phyloP scores from a whole-genome alignment of 192 early-diverging fungal genomes.

The Dissophora globulifera region DNA sequence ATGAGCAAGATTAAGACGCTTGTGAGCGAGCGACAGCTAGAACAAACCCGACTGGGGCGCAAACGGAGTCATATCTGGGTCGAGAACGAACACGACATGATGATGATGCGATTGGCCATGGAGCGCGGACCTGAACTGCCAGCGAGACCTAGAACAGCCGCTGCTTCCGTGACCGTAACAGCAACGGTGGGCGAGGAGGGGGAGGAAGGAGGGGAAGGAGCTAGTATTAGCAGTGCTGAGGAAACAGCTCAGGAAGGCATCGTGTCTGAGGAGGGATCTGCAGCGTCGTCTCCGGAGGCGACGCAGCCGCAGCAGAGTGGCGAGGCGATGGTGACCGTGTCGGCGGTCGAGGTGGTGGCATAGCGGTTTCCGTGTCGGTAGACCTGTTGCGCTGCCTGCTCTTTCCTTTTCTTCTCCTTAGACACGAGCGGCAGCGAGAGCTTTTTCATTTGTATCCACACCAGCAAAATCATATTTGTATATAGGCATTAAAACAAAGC shows the following conservation, averaged over 20 bases:
- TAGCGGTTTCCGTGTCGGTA: neutral
- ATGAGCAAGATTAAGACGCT: slow-evolving; percentile 31
- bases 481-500: no score
- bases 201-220: no score
- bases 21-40: slow-evolving; percentile 9
- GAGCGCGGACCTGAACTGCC: slow-evolving; percentile 26
- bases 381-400: neutral
- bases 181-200: neutral
- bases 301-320: no score
- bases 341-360: slow-evolving; percentile 19
- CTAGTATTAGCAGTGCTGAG: no score
- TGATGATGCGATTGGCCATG: slow-evolving; percentile 42
- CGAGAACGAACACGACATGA: slow-evolving; percentile 54
- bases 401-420: no score
- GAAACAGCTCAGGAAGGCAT: no score
- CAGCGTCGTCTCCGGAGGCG: no score
- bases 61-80: slow-evolving; percentile 47
- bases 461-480: no score
- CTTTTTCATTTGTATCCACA: no score
- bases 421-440: no score
- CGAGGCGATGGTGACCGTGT: neutral
- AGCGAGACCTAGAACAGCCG: neutral
- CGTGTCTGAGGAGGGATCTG: no score
- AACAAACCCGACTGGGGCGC: slow-evolving; percentile 14
- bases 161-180: neutral